Evolutionary conservation across 192 early-diverging fungal species (phyloP).

Genomic region (Coemansia sp.): DNA sequence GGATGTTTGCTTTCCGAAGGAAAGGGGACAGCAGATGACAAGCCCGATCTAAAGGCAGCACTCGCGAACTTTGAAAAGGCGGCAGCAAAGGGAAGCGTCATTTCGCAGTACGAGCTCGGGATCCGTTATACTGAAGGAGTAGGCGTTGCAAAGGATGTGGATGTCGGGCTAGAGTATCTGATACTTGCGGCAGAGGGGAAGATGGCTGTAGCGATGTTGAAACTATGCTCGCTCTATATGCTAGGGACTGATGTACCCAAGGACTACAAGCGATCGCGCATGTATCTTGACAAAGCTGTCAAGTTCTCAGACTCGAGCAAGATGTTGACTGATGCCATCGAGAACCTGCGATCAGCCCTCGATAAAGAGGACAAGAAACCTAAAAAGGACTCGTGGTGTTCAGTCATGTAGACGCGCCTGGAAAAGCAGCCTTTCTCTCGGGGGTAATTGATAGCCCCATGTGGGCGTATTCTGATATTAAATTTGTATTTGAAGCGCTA

Average conservation of each 20-base stretch:
- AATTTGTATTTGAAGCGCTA: no score
- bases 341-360: conserved; percentile 15
- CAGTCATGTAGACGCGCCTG: conserved; percentile 13
- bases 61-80: conserved; percentile 32
- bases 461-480: not conserved
- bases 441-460: not conserved
- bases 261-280: conserved; percentile 8
- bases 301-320: conserved; percentile 16
- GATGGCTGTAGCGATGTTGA: conserved; percentile 34
- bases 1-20: conserved; percentile 31
- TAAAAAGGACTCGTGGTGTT: conserved; percentile 8
- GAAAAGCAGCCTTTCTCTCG: not conserved
- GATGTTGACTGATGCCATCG: conserved; percentile 6
- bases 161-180: conserved; percentile 38
- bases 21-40: conserved; percentile 8
- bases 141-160: conserved; percentile 18
- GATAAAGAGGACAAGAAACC: conserved; percentile 1
- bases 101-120: conserved; percentile 44
- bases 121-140: conserved; percentile 27
- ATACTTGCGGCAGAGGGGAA: conserved; percentile 25
- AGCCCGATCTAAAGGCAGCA: conserved; percentile 23
- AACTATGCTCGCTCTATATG: conserved; percentile 25
- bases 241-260: conserved; percentile 20
- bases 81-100: conserved; percentile 21
- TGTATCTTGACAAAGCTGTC: conserved; percentile 18